Evolutionary conservation across 495 filamentous ascomycete genomes (phyloP).

Genomic region (Cercophora scortea): DNA sequence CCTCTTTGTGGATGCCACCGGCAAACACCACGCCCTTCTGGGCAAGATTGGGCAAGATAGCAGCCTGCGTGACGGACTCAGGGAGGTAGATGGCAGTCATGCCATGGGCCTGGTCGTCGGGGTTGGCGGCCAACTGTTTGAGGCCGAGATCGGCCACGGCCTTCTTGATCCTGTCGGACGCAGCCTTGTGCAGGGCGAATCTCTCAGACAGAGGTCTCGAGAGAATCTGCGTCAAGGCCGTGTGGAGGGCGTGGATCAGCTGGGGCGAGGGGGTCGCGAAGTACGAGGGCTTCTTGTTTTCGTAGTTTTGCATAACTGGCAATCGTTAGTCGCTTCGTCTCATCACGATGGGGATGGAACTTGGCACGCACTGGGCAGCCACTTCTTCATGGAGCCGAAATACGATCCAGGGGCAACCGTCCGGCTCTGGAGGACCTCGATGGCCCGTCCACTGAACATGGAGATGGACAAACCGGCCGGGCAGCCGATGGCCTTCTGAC

Average conservation of each 20-base stretch:
- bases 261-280: conserved; percentile 96
- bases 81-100: conserved; percentile 98
- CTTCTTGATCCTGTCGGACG: conserved; percentile 76
- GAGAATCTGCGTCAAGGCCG: conserved; percentile 81
- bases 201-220: conserved; percentile 66
- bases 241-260: conserved; percentile 89
- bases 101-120: conserved; percentile 86
- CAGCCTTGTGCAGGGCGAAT: conserved; percentile 68
- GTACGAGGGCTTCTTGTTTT: conserved; percentile 92
- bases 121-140: conserved; percentile 73
- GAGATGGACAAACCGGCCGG: conserved; percentile 89
- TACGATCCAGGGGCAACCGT: conserved; percentile 76
- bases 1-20: conserved; percentile 84
- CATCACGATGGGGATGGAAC: not conserved
- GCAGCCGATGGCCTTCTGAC: conserved; percentile 93
- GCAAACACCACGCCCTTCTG: conserved; percentile 93
- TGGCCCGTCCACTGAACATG: conserved; percentile 85
- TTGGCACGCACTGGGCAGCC: conserved; percentile 64
- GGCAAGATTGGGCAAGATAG: conserved; percentile 76
- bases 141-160: conserved; percentile 71
- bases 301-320: conserved; percentile 89
- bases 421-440: conserved; percentile 68
- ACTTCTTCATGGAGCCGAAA: conserved; percentile 94
- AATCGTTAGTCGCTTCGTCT: conserved; percentile 18
- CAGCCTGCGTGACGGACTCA: conserved; percentile 66